Conservation (phyloP, 371 early-diverging fungal species). For the Mucor indicus region DNA sequence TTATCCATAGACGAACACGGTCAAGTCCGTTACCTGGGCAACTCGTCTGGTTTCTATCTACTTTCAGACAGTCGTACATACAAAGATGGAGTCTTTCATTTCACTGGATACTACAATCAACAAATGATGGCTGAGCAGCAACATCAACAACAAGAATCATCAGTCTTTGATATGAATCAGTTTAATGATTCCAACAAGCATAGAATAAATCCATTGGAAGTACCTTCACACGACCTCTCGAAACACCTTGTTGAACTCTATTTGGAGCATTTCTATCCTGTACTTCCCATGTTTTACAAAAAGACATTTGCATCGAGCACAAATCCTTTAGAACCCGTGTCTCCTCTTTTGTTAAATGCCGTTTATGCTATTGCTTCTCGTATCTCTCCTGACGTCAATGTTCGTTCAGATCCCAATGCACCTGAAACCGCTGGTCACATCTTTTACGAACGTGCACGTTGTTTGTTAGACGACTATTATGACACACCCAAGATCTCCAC, state of each 20-base stretch:
- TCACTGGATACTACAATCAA: slow-evolving; percentile 26
- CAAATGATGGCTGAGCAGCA: background rate
- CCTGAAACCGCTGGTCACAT: slow-evolving; percentile 46
- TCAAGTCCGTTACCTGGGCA: slow-evolving; percentile 42
- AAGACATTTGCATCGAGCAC: slow-evolving; percentile 12
- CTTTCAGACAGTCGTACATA: slow-evolving; percentile 41
- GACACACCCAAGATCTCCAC: slow-evolving; percentile 58
- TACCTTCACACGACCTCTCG: slow-evolving; percentile 53
- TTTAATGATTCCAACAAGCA: background rate
- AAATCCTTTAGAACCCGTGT: slow-evolving; percentile 24
- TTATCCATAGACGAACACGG: slow-evolving; percentile 46
- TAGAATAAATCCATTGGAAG: slow-evolving; percentile 22
- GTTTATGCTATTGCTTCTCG: slow-evolving; percentile 51
- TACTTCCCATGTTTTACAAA: slow-evolving; percentile 53
- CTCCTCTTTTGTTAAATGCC: slow-evolving; percentile 48
- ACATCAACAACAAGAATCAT: background rate
- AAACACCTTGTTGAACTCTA: slow-evolving; percentile 51
- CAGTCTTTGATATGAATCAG: background rate
- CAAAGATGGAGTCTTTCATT: slow-evolving; percentile 42
- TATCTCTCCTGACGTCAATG: slow-evolving; percentile 36
- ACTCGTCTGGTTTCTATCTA: slow-evolving; percentile 45
- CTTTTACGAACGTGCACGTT: slow-evolving; percentile 45
- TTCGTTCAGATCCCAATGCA: slow-evolving; percentile 27
- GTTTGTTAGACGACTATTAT: slow-evolving; percentile 51
- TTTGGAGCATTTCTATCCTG: slow-evolving; percentile 51